Percentiles rank a stretch among this genome's conserved stretches.
phyloP scores from a whole-genome alignment of 2,329 filamentous ascomycete species.

The Didymella keratinophila region DNA sequence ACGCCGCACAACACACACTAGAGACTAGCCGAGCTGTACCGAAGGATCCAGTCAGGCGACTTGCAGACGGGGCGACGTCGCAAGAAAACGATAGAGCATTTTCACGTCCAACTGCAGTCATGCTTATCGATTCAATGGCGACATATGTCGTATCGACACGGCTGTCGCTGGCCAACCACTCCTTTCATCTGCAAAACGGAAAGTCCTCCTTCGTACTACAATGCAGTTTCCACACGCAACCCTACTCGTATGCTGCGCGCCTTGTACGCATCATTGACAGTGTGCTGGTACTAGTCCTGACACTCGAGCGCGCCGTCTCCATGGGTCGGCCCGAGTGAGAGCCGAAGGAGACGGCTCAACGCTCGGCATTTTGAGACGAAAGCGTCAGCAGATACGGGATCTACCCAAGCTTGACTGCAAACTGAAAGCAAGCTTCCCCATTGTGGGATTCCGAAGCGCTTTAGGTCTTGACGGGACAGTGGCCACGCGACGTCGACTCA shows the following conservation, averaged over 20 bases:
- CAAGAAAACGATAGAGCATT: not conserved
- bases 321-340: constrained; percentile 1
- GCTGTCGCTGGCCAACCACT: not conserved
- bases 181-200: not conserved
- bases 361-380: not conserved
- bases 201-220: no score
- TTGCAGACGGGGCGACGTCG: not conserved
- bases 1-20: not conserved
- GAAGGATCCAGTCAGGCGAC: constrained; percentile 4
- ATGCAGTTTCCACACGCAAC: not conserved
- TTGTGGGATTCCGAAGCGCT: not conserved
- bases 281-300: constrained; percentile 1
- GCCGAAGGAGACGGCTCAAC: not conserved
- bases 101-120: no score
- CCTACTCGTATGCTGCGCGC: not conserved
- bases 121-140: not conserved
- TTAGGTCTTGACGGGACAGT: not conserved
- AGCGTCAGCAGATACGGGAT: not conserved
- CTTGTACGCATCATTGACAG: constrained; percentile 6
- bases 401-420: not conserved
- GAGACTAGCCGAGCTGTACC: constrained; percentile 1
- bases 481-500: not conserved
- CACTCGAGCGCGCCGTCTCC: not conserved
- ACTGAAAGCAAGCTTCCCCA: not conserved
- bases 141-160: not conserved